phyloP scores from a whole-genome alignment of 2,329 filamentous ascomycete genomes.

The Xylariales sp. region DNA sequence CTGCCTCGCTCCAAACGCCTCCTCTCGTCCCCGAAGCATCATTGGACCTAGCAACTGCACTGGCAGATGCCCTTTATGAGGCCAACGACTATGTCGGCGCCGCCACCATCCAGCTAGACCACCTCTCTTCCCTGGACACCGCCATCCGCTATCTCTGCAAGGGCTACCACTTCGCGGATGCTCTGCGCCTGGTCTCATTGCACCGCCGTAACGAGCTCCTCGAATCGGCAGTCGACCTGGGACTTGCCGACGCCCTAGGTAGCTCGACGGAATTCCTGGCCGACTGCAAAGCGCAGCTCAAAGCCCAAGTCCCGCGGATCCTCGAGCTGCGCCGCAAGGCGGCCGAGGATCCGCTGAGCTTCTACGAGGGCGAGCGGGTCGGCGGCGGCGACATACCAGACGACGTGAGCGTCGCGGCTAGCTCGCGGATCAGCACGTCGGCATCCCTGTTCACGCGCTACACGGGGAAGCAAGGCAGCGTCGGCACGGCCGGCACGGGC shows the following conservation, averaged over 20 bases:
- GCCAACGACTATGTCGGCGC: slow-evolving; percentile 79
- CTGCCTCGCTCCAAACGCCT: slow-evolving; percentile 62
- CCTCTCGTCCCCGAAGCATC: slow-evolving; percentile 58
- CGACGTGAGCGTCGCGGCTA: slow-evolving; percentile 83
- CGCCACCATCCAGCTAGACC: slow-evolving; percentile 74
- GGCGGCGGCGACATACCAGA: slow-evolving; percentile 72
- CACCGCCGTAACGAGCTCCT: slow-evolving; percentile 60
- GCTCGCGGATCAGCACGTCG: slow-evolving; percentile 72
- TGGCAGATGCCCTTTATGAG: slow-evolving; percentile 77
- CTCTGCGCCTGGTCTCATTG: slow-evolving; percentile 70
- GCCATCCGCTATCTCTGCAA: slow-evolving; percentile 79
- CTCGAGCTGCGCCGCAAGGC: slow-evolving; percentile 78
- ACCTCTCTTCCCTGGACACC: slow-evolving; percentile 66
- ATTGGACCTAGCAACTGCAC: slow-evolving; percentile 60
- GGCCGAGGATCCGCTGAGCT: slow-evolving; percentile 77
- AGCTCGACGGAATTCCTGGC: slow-evolving; percentile 86
- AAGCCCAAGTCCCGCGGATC: slow-evolving; percentile 80
- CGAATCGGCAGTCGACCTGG: slow-evolving; percentile 64
- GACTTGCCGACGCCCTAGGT: slow-evolving; percentile 75
- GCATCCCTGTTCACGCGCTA: slow-evolving; percentile 93
- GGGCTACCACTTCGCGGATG: slow-evolving; percentile 82
- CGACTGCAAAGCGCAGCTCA: slow-evolving; percentile 83
- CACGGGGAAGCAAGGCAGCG: slow-evolving; percentile 62
- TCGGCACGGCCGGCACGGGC: slow-evolving; percentile 66
- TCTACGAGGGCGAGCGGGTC: slow-evolving; percentile 74